A percentile compares a stretch with the other conserved stretches of the same genome.
Evolutionary conservation across 2,329 filamentous ascomycete genomes (phyloP).

Genomic region (Ambrosiella xylebori): DNA sequence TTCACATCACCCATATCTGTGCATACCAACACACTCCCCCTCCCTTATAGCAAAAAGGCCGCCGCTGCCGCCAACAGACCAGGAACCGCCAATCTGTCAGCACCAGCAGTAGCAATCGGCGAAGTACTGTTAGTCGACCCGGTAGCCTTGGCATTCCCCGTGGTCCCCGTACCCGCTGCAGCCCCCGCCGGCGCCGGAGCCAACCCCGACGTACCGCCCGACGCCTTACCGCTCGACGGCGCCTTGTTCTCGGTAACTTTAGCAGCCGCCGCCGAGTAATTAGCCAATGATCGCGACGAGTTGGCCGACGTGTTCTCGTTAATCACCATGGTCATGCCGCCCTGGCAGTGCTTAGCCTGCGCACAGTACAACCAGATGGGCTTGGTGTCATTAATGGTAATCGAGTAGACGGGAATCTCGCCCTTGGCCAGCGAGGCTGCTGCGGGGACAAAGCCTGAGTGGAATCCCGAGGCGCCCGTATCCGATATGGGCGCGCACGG

Average conservation of each 20-base stretch:
- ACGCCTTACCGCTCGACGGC: slow-evolving; percentile 13
- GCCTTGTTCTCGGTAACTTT: slow-evolving; percentile 18
- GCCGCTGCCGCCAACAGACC: slow-evolving; percentile 5
- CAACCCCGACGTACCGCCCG: slow-evolving; percentile 10
- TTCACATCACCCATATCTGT: background rate
- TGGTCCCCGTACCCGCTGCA: background rate
- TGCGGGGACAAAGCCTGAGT: slow-evolving; percentile 50
- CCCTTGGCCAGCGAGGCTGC: slow-evolving; percentile 31
- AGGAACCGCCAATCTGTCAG: slow-evolving; percentile 6
- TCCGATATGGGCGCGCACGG: slow-evolving; percentile 36
- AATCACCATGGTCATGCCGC: slow-evolving; percentile 59
- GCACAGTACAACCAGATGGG: slow-evolving; percentile 71
- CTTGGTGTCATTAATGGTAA: slow-evolving; percentile 49
- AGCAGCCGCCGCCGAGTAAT: slow-evolving; percentile 28
- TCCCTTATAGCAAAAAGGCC: slow-evolving; percentile 9
- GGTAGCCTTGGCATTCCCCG: slow-evolving; percentile 6
- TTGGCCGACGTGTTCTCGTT: slow-evolving; percentile 48
- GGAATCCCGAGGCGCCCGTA: slow-evolving; percentile 42
- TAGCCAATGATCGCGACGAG: slow-evolving; percentile 31
- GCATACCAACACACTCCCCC: background rate
- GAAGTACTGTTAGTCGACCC: background rate
- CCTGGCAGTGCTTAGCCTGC: slow-evolving; percentile 56
- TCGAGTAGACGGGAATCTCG: slow-evolving; percentile 49
- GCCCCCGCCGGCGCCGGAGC: slow-evolving; percentile 2
- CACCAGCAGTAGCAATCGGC: slow-evolving; percentile 10